Base-by-base conservation (phyloP, 1,284 basidiomycete genomes). In the Sanguinoderma infundibulare region DNA sequence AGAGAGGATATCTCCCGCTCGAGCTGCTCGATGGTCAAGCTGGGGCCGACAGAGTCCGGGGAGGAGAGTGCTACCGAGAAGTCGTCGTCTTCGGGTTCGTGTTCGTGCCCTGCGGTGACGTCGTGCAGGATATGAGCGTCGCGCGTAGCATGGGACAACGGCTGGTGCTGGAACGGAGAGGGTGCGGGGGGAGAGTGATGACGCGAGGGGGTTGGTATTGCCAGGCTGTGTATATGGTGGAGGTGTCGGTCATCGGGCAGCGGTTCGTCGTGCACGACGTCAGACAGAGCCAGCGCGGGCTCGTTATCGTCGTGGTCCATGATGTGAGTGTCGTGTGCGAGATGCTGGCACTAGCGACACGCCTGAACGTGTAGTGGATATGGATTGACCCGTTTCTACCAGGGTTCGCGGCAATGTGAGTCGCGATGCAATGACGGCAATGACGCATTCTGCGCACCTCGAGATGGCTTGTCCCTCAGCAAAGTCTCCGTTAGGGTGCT, bases 181-280 rank as follows among this genome's bases (percentile, higher is more conserved):
- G 76, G 71, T 36, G 65, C 62, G 36, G 62, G 60, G 3, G 65
- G 65, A 15, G 62, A 63, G 35, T 60, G 65, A 2, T 54, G 65
- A 55, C 77, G 71, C 62, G 70, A 54, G 55, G 57, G 61, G 10
- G 66, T 52, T 54, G 60, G 51, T 57, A 67, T 30, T 55, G 68
- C 36, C 53, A 70, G 40, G 55, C 61, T 36, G 8, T 38, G 52
- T 22, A 53, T 10, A 36, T 65, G 63, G 59, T 83, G 77, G 67
- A 84, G 77, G 67, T 78, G 79, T 65, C 67, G 64, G 60, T 69
- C 67, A 57, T 70, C 67, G 46, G 61, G 67, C 15, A 89, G 82
- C 39, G 86, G 82, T 60, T 89, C 87, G 70, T 90, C 88, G 72
- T 90, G 87, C 44, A 92, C 88, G 72, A 92, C 90, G 75, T 92